Evolutionary conservation across 1,284 basidiomycete genomes (phyloP), one percentile per base, ranked within the genome.

Genomic region (Cystobasidiaceae sp.): DNA sequence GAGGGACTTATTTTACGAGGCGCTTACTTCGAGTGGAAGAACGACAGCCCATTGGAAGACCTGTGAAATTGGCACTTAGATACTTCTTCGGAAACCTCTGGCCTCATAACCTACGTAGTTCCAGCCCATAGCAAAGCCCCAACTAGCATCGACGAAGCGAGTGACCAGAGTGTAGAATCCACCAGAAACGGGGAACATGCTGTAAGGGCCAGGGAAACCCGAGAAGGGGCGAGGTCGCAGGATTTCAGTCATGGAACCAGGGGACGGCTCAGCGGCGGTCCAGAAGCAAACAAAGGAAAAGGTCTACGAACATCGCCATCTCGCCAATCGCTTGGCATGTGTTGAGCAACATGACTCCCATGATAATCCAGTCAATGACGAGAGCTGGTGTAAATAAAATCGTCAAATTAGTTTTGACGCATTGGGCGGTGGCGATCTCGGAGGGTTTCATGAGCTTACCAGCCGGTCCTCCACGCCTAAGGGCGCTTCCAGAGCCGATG

Each of bases 401-500:
- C n/a, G n/a, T n/a, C n/a, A n/a, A n/a, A n/a, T n/a, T n/a, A 3
- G 2, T 3, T 13, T 6, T 17, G 19, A 4, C 25, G 7, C 23
- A 23, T 27, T 5, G 51, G 33, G 30, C 33, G 41, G 33, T 56
- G 8, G 45, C 44, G 7, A 57, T 30, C 43, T 46, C 48, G 19
- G 62, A 65, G 28, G n/a, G 74, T 66, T 75, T 74, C 37, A 77
- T 69, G 66, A 78, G 71, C 74, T 75, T 62, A 43, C 77, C 79
- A 19, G 76, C 77, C 1, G 81, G 81, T 30, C 82, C 82, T 57
- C 80, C 81, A 2, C 64, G 75, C 7, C 70, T 66, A 11, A 82
- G 76, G 11, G 80, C 78, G 27, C 70, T 68, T 27, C 80, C 81
- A 7, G 78, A 78, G 66, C 81, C 81, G 60, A 82, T 75, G 70